Evolutionary conservation across 179 eudicot genomes (phyloP), one percentile per base, ranked within the genome.

Genomic region (Silene coronaria): DNA sequence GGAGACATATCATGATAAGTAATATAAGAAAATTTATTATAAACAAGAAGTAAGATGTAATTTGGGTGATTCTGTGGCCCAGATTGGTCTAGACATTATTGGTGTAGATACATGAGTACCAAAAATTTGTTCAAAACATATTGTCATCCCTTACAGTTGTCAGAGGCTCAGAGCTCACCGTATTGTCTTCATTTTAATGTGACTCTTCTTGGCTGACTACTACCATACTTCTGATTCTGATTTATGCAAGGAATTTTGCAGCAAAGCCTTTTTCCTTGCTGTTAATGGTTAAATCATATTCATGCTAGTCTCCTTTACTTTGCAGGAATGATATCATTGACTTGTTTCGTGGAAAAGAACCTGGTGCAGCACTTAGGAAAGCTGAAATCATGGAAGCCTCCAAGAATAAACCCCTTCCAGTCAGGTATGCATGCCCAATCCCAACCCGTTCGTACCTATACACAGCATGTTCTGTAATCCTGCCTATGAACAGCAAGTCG

Each of bases 321-420:
- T 73, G 71, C 90, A 92, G 99, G 86, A 86, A 83, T 63, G 72
- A 86, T 71, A 89, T 95, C 21, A 84, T 95, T 78, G 87, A 86
- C 76, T 91, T 92, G 63, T 85, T 90, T 73, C 78, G 84, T 77
- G 97, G 88, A 38, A 84, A 79, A 74, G 88, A 89, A 51, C 90
- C 91, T 3, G 83, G 86, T 79, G 97, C 86, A 57, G 91, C 87
- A 87, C 92, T 95, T 70, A 92, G 85, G 81, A 92, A 85, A 84
- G 84, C 91, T 60, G 75, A 85, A 67, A 82, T 95, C 80, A 28
- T 81, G 65, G 95, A 85, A 85, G 99, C 97, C 86, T 90, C 91
- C 70, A 88, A 88, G 79, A 80, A 82, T 75, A 78, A 85, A 48
- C 81, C 91, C n/a, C n/a, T n/a, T n/a, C n/a, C n/a, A n/a, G n/a